Conservation (phyloP, 1,139 yeast genomes). For the Geotrichum citri-aurantii region DNA sequence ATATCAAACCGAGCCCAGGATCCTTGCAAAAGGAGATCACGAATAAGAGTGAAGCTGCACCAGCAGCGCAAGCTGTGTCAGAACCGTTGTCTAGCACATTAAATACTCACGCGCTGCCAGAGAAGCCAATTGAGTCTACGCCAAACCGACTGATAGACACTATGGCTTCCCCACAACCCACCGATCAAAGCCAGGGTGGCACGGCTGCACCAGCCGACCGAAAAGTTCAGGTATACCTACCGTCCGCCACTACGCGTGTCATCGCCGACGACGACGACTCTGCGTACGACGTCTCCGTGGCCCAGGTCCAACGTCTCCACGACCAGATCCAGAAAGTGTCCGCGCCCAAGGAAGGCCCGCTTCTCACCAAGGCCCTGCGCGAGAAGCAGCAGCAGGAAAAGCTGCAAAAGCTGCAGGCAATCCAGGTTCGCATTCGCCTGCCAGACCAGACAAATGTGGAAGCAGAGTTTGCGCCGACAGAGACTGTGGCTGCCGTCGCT, state of each 20-base stretch:
- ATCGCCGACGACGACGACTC: constrained; percentile 25
- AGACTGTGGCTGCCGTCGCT: constrained; percentile 28
- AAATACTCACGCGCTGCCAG: neutral
- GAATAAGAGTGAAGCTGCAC: neutral
- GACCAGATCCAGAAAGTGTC: constrained; percentile 26
- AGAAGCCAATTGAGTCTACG: neutral
- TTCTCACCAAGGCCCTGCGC: constrained; percentile 31
- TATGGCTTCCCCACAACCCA: neutral
- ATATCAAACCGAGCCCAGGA: neutral
- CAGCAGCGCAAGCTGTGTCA: neutral
- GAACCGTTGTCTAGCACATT: neutral
- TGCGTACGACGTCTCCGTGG: constrained; percentile 13
- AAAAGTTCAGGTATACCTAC: constrained; percentile 24
- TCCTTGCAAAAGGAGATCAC: neutral
- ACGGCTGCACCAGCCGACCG: constrained; percentile 8
- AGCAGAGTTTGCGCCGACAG: constrained; percentile 29
- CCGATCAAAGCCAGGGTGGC: neutral
- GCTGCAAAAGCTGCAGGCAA: constrained; percentile 19
- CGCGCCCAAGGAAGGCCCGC: constrained; percentile 26
- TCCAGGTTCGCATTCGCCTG: constrained; percentile 25
- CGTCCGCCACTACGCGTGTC: constrained; percentile 16
- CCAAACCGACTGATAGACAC: neutral
- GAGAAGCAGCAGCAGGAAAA: constrained; percentile 27
- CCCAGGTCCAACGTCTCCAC: constrained; percentile 16
- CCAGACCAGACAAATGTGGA: constrained; percentile 35